Conservation (phyloP, 345 rosid genomes). For the Boechera retrofracta region DNA sequence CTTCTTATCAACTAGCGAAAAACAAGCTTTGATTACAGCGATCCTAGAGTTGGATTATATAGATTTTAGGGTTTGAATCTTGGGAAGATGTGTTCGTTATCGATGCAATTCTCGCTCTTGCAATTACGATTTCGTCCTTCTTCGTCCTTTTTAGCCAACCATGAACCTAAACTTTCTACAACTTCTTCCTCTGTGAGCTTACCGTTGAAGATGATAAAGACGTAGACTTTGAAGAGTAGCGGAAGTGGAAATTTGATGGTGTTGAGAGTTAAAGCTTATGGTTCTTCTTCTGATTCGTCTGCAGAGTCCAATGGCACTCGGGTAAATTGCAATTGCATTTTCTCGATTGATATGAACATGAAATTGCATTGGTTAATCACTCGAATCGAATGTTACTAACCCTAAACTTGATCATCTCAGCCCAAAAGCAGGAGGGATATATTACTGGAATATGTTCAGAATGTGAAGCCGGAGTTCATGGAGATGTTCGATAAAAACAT, state of each 20-base stretch:
- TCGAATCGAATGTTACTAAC: background rate
- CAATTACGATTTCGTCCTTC: constrained; percentile 49
- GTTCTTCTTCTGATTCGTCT: constrained; percentile 55
- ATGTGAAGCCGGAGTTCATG: constrained; percentile 96
- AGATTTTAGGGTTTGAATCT: background rate
- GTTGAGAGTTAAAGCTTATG: constrained; percentile 61
- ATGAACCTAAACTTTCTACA: constrained; percentile 44
- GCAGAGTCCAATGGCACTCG: constrained; percentile 67
- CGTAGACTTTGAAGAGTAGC: background rate
- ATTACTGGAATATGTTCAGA: constrained; percentile 88
- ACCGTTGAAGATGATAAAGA: constrained; percentile 40
- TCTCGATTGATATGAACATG: background rate
- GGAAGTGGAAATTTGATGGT: constrained; percentile 39
- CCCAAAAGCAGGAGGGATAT: constrained; percentile 80
- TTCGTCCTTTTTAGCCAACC: constrained; percentile 32
- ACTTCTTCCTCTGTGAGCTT: constrained; percentile 52
- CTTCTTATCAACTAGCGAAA: too few species aligned
- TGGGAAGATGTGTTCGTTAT: constrained; percentile 59
- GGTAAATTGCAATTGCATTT: constrained; percentile 50
- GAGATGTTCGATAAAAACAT: constrained; percentile 86
- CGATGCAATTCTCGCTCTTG: constrained; percentile 51
- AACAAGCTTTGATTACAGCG: background rate
- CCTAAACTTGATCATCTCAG: constrained; percentile 35
- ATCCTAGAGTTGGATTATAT: background rate
- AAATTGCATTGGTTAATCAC: background rate